phyloP scores from a whole-genome alignment of 129 eudicot species.

The Artemisia tridentata region DNA sequence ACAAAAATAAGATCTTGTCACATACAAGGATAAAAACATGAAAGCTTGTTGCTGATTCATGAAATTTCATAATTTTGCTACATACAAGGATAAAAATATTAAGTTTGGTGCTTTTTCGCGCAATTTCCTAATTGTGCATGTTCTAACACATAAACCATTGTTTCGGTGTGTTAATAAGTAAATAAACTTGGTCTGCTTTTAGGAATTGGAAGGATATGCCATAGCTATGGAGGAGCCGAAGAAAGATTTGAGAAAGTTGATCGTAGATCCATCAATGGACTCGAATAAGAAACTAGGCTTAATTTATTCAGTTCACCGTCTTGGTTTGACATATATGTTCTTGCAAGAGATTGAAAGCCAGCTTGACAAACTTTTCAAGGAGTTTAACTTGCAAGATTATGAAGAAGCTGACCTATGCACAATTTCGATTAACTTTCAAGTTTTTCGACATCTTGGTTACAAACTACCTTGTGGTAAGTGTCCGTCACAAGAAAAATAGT shows the following conservation, averaged over 20 bases:
- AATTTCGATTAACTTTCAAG: neutral
- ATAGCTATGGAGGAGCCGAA: conserved; percentile 3
- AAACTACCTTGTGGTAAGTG: neutral
- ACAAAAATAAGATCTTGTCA: too few species aligned
- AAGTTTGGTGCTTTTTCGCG: too few species aligned
- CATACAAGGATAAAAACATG: too few species aligned
- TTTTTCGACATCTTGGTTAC: conserved; percentile 1
- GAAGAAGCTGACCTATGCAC: neutral
- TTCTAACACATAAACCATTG: too few species aligned
- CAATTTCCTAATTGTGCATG: too few species aligned
- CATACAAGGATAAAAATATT: too few species aligned
- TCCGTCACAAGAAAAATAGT: too few species aligned
- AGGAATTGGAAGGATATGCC: neutral
- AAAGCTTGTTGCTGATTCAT: too few species aligned
- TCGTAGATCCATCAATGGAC: neutral
- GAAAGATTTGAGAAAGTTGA: neutral
- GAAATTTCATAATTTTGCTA: too few species aligned
- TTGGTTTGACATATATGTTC: neutral
- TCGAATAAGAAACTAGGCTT: neutral
- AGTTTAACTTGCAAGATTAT: neutral
- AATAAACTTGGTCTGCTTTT: too few species aligned
- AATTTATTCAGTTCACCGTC: neutral
- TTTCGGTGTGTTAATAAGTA: too few species aligned
- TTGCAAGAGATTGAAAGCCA: neutral
- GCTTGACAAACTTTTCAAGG: neutral